Percentiles rank a stretch among this genome's conserved stretches.
Conservation (phyloP, 768 basidiomycete genomes). For the Mycena galericulata region DNA sequence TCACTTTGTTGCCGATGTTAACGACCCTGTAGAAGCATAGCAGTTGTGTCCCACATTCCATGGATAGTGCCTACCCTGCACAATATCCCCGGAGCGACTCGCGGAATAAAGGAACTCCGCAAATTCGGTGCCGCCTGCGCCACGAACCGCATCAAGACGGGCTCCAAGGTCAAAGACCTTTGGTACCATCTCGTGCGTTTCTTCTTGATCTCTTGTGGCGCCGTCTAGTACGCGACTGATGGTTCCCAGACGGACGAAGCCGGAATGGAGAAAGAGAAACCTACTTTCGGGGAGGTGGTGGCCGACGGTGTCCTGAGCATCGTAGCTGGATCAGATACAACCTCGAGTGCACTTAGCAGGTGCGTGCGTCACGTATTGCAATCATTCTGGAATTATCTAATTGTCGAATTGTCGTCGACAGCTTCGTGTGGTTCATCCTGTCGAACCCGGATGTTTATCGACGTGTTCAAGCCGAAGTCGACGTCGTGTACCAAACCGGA, state of each 20-base stretch:
- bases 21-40: slow-evolving; percentile 42
- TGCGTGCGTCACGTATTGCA: neutral
- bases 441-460: slow-evolving; percentile 45
- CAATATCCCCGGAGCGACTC: slow-evolving; percentile 11
- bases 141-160: slow-evolving; percentile 23
- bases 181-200: slow-evolving; percentile 54
- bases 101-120: slow-evolving; percentile 4
- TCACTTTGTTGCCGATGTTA: too few species aligned
- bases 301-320: slow-evolving; percentile 49
- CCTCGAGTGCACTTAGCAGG: slow-evolving; percentile 46
- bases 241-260: slow-evolving; percentile 54
- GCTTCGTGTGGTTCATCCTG: slow-evolving; percentile 50
- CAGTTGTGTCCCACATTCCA: slow-evolving; percentile 51
- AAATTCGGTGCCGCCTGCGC: slow-evolving; percentile 25
- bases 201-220: neutral
- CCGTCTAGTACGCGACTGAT: too few species aligned
- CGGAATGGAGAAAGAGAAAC: slow-evolving; percentile 46
- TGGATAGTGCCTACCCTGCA: slow-evolving; percentile 23
- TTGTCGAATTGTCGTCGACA: too few species aligned
- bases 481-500: slow-evolving; percentile 41
- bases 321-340: slow-evolving; percentile 58
- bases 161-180: slow-evolving; percentile 53
- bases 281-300: slow-evolving; percentile 48
- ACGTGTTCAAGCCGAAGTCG: slow-evolving; percentile 51
- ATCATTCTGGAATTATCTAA: too few species aligned